These are phyloP conservation scores for Massariosphaeria phaeospora DNA, from an alignment of 495 filamentous ascomycete genomes.

Conservation along the genomic window DNA sequence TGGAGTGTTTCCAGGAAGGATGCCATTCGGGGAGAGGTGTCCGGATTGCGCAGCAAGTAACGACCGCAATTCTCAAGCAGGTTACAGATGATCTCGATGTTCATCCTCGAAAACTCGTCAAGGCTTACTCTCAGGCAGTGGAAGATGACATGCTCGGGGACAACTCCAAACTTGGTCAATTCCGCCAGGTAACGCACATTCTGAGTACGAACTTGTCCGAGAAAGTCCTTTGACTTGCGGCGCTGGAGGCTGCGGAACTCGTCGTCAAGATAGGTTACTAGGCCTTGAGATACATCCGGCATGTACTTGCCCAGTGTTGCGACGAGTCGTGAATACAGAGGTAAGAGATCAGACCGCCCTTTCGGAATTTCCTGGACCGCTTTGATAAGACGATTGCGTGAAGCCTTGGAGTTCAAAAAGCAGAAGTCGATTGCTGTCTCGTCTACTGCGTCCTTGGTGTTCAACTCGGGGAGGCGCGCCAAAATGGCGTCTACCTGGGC, in stretches of 20 bases:
- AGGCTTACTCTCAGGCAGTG: conserved; percentile 96
- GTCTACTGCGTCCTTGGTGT: conserved; percentile 85
- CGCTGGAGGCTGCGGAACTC: conserved; percentile 96
- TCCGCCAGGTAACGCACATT: conserved; percentile 97
- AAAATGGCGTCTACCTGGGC: conserved; percentile 93
- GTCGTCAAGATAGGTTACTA: conserved; percentile 89
- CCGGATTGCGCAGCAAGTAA: conserved; percentile 88
- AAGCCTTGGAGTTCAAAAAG: conserved; percentile 97
- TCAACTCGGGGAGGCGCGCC: conserved; percentile 79
- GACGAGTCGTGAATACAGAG: conserved; percentile 83
- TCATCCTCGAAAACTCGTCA: conserved; percentile 96
- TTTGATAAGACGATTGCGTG: conserved; percentile 87
- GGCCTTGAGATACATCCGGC: conserved; percentile 83
- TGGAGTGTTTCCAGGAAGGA: conserved; percentile 92
- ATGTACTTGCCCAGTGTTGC: conserved; percentile 93
- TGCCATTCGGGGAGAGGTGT: conserved; percentile 86
- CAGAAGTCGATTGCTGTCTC: conserved; percentile 93
- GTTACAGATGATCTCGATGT: conserved; percentile 97
- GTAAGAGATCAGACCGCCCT: conserved; percentile 86
- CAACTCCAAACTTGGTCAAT: conserved; percentile 95
- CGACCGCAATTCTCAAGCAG: conserved; percentile 96
- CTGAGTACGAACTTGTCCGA: conserved; percentile 86
- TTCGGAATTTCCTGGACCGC: conserved; percentile 91
- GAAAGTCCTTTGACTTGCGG: conserved; percentile 96
- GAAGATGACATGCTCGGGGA: conserved; percentile 98